Base-by-base conservation (phyloP, 179 eudicot species). In the Gypsophila paniculata region DNA sequence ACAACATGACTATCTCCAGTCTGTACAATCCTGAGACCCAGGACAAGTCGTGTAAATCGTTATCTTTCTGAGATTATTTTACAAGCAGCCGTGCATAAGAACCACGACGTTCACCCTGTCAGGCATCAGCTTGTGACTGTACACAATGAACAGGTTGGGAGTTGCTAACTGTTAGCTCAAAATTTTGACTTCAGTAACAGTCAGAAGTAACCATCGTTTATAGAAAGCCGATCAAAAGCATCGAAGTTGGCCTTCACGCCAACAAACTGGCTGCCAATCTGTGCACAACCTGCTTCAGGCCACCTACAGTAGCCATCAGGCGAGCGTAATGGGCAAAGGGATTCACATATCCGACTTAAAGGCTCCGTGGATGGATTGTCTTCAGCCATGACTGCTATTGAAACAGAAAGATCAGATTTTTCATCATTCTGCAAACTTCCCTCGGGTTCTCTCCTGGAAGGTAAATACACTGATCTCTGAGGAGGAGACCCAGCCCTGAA, bases 231-330 rank as follows among this genome's bases (percentile, higher is more conserved):
- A 71, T 95, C 99, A 84, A 95, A 92, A 63, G 99, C 99, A 76
- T 95, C 97, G 79, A 81, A 95, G 76, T 95, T 92, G 5, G 97
- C 97, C 74, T 84, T 90, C 74, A 95, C 64, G 5, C 97, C 97
- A 25, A 95, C 82, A 75, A 95, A 95, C 77, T 95, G 96, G 81
- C 95, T 91, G 55, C 91, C 86, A 65, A 82, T 65, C 76, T 89
- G 96, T 76, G 99, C 97, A 80, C 99, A 95, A 66, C 93, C 97
- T 74, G 90, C 91, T 73, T 92, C 86, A 12, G 96, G 97, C 97
- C 97, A 95, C 78, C 82, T 81, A 80, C 99, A 95, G 25, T 75
- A 80, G 73, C 99, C 97, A 69, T 92, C 97, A 49, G 85, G 74
- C 2, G 91, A 75, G 14, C 87, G 87, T 34, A 88, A 76, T 3